Conservation (phyloP, 1,139 yeast species). For the Pichia sp. region DNA sequence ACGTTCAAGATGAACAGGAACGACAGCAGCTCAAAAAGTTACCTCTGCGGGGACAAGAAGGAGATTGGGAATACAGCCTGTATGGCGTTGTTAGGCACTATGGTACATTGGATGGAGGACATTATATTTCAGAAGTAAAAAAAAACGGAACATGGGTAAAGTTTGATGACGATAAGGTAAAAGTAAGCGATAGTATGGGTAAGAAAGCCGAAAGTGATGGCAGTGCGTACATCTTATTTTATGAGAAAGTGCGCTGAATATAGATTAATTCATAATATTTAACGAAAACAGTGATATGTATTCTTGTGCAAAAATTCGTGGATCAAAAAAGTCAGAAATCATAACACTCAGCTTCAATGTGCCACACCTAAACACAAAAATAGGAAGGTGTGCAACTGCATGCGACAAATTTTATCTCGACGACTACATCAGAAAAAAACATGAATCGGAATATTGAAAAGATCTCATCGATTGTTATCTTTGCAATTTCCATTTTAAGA, state of each 20-base stretch:
- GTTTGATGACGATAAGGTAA: slow-evolving; percentile 65
- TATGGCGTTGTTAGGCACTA: slow-evolving; percentile 65
- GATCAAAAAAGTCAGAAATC: background rate
- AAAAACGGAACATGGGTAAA: slow-evolving; percentile 59
- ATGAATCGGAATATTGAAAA: background rate
- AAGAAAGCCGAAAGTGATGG: slow-evolving; percentile 33
- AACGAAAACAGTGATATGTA: no score
- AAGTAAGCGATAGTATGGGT: slow-evolving; percentile 40
- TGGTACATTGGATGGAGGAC: slow-evolving; percentile 71
- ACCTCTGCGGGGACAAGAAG: slow-evolving; percentile 66
- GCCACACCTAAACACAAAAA: background rate
- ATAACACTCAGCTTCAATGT: no score
- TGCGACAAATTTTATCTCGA: no score
- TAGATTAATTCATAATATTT: background rate
- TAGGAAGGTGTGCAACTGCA: no score
- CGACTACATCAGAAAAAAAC: no score
- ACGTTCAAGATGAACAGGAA: slow-evolving; percentile 42
- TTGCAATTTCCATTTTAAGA: slow-evolving; percentile 7
- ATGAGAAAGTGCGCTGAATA: slow-evolving; percentile 40
- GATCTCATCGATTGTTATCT: slow-evolving; percentile 9
- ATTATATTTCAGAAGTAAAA: slow-evolving; percentile 64
- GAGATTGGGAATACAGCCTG: slow-evolving; percentile 59
- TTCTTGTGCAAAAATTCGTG: no score
- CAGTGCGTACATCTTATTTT: slow-evolving; percentile 72
- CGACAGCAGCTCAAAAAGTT: slow-evolving; percentile 44